Conservation (phyloP, 306 rosid genomes). For the Acmispon strigosus region DNA sequence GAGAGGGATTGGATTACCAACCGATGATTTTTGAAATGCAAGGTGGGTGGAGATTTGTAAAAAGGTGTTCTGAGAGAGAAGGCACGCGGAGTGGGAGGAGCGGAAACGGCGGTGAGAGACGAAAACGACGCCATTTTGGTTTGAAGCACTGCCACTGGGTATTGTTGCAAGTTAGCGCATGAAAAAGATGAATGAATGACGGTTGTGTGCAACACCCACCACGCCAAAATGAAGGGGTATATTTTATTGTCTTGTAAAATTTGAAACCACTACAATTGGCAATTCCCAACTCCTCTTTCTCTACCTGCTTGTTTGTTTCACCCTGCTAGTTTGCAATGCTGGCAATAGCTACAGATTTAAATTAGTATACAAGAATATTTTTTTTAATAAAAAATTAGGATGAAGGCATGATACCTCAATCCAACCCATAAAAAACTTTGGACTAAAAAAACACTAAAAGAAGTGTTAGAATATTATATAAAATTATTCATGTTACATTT, state of each 20-base stretch:
- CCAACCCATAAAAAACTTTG: too few species aligned
- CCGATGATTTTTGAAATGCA: slow-evolving; percentile 44
- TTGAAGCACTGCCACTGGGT: not conserved
- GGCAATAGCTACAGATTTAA: too few species aligned
- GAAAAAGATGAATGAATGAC: not conserved
- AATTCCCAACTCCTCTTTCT: too few species aligned
- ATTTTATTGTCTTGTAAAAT: not conserved
- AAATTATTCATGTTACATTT: too few species aligned
- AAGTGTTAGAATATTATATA: too few species aligned
- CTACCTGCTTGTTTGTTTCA: too few species aligned
- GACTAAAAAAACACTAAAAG: too few species aligned
- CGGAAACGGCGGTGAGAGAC: slow-evolving; percentile 32
- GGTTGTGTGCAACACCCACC: not conserved
- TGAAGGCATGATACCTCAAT: too few species aligned
- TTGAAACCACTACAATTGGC: not conserved
- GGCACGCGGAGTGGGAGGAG: slow-evolving; percentile 28
- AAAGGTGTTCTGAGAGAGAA: slow-evolving; percentile 27
- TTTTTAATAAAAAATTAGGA: too few species aligned
- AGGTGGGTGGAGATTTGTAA: slow-evolving; percentile 29
- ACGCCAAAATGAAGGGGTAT: not conserved
- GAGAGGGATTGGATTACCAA: slow-evolving; percentile 17
- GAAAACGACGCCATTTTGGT: slow-evolving; percentile 60
- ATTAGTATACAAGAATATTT: too few species aligned
- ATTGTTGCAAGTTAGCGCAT: not conserved
- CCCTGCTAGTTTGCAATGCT: too few species aligned